Conservation (phyloP, 768 basidiomycete species). For the Baorangia bicolor region DNA sequence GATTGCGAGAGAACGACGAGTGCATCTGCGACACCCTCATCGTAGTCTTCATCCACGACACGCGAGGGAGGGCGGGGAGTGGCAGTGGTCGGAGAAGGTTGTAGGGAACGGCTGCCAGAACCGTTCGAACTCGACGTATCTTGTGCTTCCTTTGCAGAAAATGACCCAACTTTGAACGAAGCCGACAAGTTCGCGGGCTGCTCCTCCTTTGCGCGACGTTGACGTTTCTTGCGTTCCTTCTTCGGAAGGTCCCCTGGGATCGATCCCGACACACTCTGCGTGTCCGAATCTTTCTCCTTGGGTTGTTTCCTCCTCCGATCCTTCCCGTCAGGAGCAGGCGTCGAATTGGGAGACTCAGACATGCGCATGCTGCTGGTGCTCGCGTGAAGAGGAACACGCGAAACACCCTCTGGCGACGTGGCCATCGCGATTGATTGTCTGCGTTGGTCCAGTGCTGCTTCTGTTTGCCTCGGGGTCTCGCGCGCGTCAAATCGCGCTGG, state of each 20-base stretch:
- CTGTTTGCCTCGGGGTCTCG: too few species aligned
- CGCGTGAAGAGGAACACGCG: too few species aligned
- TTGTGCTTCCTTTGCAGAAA: constrained; percentile 47
- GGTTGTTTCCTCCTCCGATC: too few species aligned
- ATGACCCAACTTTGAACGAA: constrained; percentile 31
- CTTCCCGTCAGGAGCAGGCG: constrained; percentile 42
- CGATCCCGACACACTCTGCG: constrained; percentile 30
- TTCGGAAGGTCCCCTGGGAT: constrained; percentile 44
- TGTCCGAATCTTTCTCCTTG: constrained; percentile 46
- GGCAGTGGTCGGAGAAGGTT: constrained; percentile 68
- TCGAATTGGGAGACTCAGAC: too few species aligned
- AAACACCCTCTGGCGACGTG: constrained; percentile 44
- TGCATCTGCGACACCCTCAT: too few species aligned
- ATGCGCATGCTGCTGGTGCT: too few species aligned
- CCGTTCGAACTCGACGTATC: constrained; percentile 68
- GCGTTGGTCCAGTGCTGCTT: constrained; percentile 35
- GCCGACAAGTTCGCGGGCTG: constrained; percentile 32
- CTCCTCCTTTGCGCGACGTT: constrained; percentile 45
- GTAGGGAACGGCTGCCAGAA: constrained; percentile 59
- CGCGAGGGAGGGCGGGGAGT: constrained; percentile 63
- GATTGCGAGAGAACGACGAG: too few species aligned
- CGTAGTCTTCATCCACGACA: too few species aligned
- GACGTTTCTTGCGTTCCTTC: constrained; percentile 56
- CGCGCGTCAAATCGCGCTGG: constrained; percentile 51
- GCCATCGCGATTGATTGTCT: constrained; percentile 40